A percentile compares a stretch with the other conserved stretches of the same genome.
Conservation (phyloP, 495 filamentous ascomycete genomes). For the Xeromyces bisporus region DNA sequence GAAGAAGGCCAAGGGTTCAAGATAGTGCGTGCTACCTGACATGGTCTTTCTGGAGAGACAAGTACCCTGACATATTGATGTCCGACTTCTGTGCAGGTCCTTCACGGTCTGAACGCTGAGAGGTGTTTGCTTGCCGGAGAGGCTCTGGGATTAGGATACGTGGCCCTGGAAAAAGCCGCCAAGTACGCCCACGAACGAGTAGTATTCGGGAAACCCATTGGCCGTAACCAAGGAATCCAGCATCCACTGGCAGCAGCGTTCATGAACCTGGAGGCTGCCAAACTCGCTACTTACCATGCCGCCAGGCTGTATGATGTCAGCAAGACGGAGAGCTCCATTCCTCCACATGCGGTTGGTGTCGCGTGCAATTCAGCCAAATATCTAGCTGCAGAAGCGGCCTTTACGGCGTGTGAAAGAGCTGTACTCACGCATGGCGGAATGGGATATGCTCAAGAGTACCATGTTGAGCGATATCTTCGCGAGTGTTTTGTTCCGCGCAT, state of each 20-base stretch:
- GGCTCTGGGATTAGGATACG: slow-evolving; percentile 62
- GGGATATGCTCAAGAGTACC: slow-evolving; percentile 64
- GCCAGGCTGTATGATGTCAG: slow-evolving; percentile 52
- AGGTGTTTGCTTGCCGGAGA: slow-evolving; percentile 61
- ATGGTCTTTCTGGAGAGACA: not conserved
- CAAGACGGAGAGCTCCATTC: slow-evolving; percentile 33
- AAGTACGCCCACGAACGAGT: slow-evolving; percentile 50
- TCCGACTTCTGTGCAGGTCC: slow-evolving; percentile 13
- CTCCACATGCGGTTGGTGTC: slow-evolving; percentile 47
- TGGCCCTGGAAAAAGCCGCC: slow-evolving; percentile 45
- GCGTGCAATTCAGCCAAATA: slow-evolving; percentile 67
- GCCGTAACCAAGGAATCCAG: slow-evolving; percentile 57
- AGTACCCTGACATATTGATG: not conserved
- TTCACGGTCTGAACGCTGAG: slow-evolving; percentile 77
- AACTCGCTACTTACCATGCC: slow-evolving; percentile 62
- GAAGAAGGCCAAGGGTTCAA: slow-evolving; percentile 57
- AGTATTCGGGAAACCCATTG: slow-evolving; percentile 55
- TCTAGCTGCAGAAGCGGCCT: slow-evolving; percentile 62
- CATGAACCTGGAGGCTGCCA: slow-evolving; percentile 67
- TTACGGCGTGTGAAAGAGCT: slow-evolving; percentile 53
- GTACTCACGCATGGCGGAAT: slow-evolving; percentile 55
- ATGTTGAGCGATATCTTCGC: slow-evolving; percentile 60
- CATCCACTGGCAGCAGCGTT: slow-evolving; percentile 59
- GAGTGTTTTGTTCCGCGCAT: slow-evolving; percentile 62
- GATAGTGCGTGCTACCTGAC: slow-evolving; percentile 19